Evolutionary conservation across 2,329 filamentous ascomycete genomes (phyloP).

Genomic region (Mariannaea sp.): DNA sequence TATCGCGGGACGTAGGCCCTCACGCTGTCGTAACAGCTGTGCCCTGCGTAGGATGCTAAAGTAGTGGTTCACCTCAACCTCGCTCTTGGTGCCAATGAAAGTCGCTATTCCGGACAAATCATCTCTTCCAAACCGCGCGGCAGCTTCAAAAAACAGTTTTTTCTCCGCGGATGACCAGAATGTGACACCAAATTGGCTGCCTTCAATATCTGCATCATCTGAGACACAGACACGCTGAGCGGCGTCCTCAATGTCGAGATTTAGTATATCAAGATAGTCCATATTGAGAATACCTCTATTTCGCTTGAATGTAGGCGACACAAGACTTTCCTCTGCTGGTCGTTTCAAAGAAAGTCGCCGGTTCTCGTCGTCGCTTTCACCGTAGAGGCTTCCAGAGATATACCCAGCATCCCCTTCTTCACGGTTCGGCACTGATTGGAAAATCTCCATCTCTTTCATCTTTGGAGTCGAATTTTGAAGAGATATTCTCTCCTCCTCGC

Average conservation of each 20-base stretch:
- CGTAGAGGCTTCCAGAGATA: constrained; percentile 22
- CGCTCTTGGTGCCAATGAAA: constrained; percentile 71
- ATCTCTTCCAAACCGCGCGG: constrained; percentile 67
- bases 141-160: constrained; percentile 65
- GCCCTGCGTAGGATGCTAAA: constrained; percentile 64
- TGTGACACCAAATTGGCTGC: constrained; percentile 68
- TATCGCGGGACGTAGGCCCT: constrained; percentile 41
- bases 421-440: not conserved
- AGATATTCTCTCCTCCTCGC: constrained; percentile 21
- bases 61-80: constrained; percentile 74
- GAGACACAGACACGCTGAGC: constrained; percentile 44
- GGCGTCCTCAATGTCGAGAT: constrained; percentile 62
- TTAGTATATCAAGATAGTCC: constrained; percentile 57
- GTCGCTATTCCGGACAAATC: constrained; percentile 65
- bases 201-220: constrained; percentile 42
- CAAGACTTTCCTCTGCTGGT: constrained; percentile 31
- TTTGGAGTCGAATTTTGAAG: constrained; percentile 10
- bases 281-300: constrained; percentile 49
- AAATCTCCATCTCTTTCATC: constrained; percentile 15
- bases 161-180: constrained; percentile 77
- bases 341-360: constrained; percentile 39
- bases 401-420: constrained; percentile 16
- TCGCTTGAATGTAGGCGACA: constrained; percentile 50
- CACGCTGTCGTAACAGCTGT: constrained; percentile 47
- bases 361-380: constrained; percentile 19